These are phyloP conservation scores for Cercospora citrullina DNA, from an alignment of 2,329 filamentous ascomycete species.

Conservation along the genomic window DNA sequence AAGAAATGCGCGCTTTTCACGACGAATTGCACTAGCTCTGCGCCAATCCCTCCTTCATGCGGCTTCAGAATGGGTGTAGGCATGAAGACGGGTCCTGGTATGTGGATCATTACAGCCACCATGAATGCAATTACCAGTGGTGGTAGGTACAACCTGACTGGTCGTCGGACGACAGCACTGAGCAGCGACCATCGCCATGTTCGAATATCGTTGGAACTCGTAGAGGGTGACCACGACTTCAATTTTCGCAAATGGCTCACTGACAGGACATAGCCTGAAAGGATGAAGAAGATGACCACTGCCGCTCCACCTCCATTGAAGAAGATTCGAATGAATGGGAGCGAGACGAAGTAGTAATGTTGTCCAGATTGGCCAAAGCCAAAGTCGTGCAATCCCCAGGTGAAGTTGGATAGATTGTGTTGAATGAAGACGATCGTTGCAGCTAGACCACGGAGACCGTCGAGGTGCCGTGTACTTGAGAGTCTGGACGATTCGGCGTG, in stretches of 20 bases:
- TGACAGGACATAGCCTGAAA: slow-evolving; percentile 52
- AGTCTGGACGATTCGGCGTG: not conserved
- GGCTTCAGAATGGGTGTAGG: not conserved
- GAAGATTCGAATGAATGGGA: slow-evolving; percentile 57
- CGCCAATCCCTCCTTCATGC: slow-evolving; percentile 14
- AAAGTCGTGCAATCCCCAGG: slow-evolving; percentile 38
- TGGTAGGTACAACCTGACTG: slow-evolving; percentile 17
- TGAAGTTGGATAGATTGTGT: slow-evolving; percentile 49
- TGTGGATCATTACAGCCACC: slow-evolving; percentile 13
- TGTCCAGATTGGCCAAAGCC: slow-evolving; percentile 38
- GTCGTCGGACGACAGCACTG: slow-evolving; percentile 15
- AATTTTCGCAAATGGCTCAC: slow-evolving; percentile 24
- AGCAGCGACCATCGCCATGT: slow-evolving; percentile 11
- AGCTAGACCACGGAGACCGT: slow-evolving; percentile 65
- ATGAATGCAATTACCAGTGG: slow-evolving; percentile 12
- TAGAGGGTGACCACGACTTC: not conserved
- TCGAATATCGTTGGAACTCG: not conserved
- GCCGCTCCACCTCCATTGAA: slow-evolving; percentile 59
- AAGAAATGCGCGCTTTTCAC: not conserved
- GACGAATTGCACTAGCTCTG: slow-evolving; percentile 6
- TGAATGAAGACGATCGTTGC: slow-evolving; percentile 65
- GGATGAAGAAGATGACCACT: slow-evolving; percentile 53
- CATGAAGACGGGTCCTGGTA: slow-evolving; percentile 14
- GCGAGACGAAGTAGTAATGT: slow-evolving; percentile 45
- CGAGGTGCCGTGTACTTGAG: slow-evolving; percentile 44